Evolutionary conservation across 1,139 yeast species (phyloP).

Genomic region (Saccharomyces hybrid): DNA sequence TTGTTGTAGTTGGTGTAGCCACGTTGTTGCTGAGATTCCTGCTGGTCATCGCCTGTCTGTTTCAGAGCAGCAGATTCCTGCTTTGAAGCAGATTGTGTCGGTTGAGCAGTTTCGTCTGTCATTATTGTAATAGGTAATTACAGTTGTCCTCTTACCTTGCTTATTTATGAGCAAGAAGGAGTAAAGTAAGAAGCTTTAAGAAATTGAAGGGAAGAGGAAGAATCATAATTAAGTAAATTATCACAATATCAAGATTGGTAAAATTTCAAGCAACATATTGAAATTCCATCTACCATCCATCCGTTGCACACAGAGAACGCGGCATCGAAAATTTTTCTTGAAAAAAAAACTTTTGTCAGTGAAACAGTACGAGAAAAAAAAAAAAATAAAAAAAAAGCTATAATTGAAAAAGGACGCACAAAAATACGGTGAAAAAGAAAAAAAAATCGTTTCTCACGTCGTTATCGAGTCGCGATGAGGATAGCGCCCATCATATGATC

Average conservation of each 20-base stretch:
- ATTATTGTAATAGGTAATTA: background rate
- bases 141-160: background rate
- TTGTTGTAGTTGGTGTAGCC: background rate
- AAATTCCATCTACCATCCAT: background rate
- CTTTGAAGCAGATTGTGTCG: background rate
- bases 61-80: background rate
- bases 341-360: background rate
- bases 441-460: background rate
- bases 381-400: background rate
- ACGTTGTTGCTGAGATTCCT: background rate
- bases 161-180: background rate
- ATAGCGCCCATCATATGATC: background rate
- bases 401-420: background rate
- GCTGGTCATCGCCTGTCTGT: background rate
- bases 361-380: background rate
- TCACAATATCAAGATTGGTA: background rate
- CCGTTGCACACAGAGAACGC: slow-evolving; percentile 1
- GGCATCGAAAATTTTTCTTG: background rate
- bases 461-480: background rate
- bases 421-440: background rate
- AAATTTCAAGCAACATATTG: background rate
- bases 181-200: background rate
- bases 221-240: background rate
- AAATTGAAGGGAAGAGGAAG: background rate
- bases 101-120: background rate